A percentile compares a stretch with the other conserved stretches of the same genome.
These are phyloP conservation scores for Colletotrichum salicis DNA, from an alignment of 2,329 filamentous ascomycete genomes.

Conservation along the genomic window DNA sequence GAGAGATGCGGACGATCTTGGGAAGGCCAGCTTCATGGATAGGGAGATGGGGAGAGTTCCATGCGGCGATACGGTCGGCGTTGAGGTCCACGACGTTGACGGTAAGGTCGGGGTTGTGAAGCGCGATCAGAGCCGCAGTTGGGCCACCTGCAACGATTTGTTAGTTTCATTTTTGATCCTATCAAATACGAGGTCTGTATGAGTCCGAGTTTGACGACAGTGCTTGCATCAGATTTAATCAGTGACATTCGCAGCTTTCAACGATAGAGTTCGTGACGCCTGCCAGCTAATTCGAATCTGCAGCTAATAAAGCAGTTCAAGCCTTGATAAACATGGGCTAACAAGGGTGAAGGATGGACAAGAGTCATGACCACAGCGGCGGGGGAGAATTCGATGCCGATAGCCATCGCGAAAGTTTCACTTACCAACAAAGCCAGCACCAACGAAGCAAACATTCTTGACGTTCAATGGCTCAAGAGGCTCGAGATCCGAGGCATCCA, in stretches of 20 bases:
- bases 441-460: constrained; percentile 75
- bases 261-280: neutral
- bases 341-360: neutral
- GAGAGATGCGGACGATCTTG: constrained; percentile 73
- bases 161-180: constrained; percentile 14
- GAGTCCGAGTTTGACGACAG: neutral
- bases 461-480: constrained; percentile 36
- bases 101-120: constrained; percentile 75
- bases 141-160: constrained; percentile 67
- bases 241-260: neutral
- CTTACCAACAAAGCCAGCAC: constrained; percentile 80
- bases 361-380: constrained; percentile 8
- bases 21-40: constrained; percentile 80
- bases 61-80: constrained; percentile 71
- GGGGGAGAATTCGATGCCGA: neutral
- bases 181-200: constrained; percentile 3
- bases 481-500: constrained; percentile 21
- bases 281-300: neutral
- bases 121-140: constrained; percentile 79
- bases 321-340: neutral
- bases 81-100: constrained; percentile 82
- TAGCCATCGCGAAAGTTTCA: constrained; percentile 34
- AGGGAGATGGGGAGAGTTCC: constrained; percentile 79
- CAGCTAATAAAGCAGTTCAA: neutral
- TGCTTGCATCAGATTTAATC: neutral